Conservation (phyloP, 176 grass and related monocot genomes). For the Bromus sterilis region DNA sequence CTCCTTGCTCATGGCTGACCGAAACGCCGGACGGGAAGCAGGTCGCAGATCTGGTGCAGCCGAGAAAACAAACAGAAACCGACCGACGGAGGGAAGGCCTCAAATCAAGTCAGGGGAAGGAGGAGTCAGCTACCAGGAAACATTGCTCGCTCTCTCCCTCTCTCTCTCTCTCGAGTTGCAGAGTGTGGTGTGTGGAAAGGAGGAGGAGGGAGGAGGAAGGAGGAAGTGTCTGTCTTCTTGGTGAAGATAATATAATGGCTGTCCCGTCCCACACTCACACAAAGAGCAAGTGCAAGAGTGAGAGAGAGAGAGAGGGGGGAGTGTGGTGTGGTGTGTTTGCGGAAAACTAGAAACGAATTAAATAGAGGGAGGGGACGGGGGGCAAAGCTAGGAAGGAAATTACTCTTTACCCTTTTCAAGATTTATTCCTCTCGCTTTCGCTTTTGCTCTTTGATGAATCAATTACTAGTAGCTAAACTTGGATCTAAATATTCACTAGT, state of each 20-base stretch:
- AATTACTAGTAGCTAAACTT: neutral
- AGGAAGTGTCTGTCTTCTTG: conserved; percentile 19
- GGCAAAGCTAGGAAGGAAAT: neutral
- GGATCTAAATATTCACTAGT: neutral
- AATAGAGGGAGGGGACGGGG: neutral
- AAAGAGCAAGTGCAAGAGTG: neutral
- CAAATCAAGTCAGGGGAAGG: conserved; percentile 49
- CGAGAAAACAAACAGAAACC: neutral
- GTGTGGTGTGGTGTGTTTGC: neutral
- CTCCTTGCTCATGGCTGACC: conserved; percentile 64
- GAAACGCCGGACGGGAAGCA: neutral
- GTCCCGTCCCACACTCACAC: neutral
- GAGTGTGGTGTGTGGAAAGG: neutral
- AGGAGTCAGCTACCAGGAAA: neutral
- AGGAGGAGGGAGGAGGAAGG: neutral
- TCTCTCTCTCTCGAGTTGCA: too few species aligned
- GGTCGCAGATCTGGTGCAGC: conserved; percentile 36
- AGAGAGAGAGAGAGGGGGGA: neutral
- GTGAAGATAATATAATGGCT: conserved; percentile 9
- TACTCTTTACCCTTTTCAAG: conserved; percentile 16
- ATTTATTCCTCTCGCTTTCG: neutral
- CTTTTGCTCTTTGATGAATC: neutral
- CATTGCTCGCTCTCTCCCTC: neutral
- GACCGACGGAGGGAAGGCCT: neutral
- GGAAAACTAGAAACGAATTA: neutral